phyloP scores from a whole-genome alignment of 1,284 basidiomycete genomes.

The Ceratobasidium sp. region DNA sequence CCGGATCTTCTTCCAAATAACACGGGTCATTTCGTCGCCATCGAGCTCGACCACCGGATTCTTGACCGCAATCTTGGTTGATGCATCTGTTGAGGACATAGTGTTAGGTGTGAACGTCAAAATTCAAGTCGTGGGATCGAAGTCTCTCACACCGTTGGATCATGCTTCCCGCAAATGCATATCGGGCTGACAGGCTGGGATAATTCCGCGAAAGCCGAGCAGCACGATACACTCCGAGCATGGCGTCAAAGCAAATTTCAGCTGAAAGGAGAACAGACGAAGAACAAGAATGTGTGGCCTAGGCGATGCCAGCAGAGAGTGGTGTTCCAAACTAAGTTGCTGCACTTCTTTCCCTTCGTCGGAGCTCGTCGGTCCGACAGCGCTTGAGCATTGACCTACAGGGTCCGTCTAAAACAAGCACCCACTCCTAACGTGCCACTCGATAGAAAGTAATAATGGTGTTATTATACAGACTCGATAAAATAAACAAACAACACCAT shows the following conservation, averaged over 20 bases:
- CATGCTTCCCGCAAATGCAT: constrained; percentile 19
- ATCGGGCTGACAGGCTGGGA: constrained; percentile 3
- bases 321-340: background rate
- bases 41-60: constrained; percentile 97
- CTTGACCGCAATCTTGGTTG: constrained; percentile 70
- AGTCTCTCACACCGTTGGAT: constrained; percentile 29
- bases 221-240: constrained; percentile 28
- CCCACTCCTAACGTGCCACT: background rate
- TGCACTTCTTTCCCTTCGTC: constrained; percentile 6
- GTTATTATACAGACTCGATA: constrained; percentile 5
- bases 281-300: background rate
- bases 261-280: background rate
- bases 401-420: background rate
- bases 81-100: constrained; percentile 23
- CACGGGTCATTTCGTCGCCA: constrained; percentile 96
- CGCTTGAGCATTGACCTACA: constrained; percentile 6
- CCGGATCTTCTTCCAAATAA: constrained; percentile 99
- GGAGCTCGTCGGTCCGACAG: constrained; percentile 23
- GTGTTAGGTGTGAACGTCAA: constrained; percentile 6
- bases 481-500: constrained; percentile 11
- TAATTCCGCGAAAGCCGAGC: constrained; percentile 23
- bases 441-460: background rate
- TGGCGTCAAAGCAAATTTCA: constrained; percentile 1
- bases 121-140: background rate
- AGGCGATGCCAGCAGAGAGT: constrained; percentile 2